These are phyloP conservation scores for Priceomyces carsonii DNA, from an alignment of 805 yeast genomes.

Conservation along the genomic window DNA sequence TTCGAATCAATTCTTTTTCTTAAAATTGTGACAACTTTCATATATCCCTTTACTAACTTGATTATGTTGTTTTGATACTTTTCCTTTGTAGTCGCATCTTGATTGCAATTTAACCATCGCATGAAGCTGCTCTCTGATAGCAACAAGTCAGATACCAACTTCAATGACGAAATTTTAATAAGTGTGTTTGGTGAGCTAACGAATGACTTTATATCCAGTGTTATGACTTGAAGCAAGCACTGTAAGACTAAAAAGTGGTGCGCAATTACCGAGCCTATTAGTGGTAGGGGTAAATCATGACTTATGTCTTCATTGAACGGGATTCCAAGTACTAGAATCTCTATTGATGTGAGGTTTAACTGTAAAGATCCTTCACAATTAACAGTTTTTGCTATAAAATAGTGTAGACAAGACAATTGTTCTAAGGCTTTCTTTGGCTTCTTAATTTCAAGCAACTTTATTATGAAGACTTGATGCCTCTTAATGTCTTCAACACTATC, in stretches of 20 bases:
- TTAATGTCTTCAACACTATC: slow-evolving; percentile 14
- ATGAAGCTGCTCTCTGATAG: slow-evolving; percentile 17
- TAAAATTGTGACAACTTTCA: slow-evolving; percentile 19
- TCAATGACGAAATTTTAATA: slow-evolving; percentile 11
- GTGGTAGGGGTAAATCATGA: slow-evolving; percentile 3
- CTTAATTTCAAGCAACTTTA: slow-evolving; percentile 22
- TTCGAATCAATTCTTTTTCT: slow-evolving; percentile 6
- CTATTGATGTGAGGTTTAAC: neutral
- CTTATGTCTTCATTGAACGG: slow-evolving; percentile 8
- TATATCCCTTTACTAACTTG: slow-evolving; percentile 26
- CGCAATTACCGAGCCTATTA: slow-evolving; percentile 19
- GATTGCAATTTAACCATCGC: slow-evolving; percentile 21
- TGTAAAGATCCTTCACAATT: neutral
- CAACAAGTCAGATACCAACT: slow-evolving; percentile 16
- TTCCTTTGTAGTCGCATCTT: slow-evolving; percentile 6
- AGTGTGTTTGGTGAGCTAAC: slow-evolving; percentile 10
- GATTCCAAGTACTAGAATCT: slow-evolving; percentile 10
- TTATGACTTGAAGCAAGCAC: slow-evolving; percentile 21
- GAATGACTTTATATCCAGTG: slow-evolving; percentile 16
- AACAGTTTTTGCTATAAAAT: neutral
- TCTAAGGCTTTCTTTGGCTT: slow-evolving; percentile 11
- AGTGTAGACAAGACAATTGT: slow-evolving; percentile 11
- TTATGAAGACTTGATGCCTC: slow-evolving; percentile 28
- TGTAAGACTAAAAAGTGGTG: slow-evolving; percentile 31
- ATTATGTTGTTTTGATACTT: slow-evolving; percentile 22